Evolutionary conservation across 2,329 filamentous ascomycete genomes (phyloP), one percentile per base, ranked within the genome.

Genomic region (Apiospora arundinis): DNA sequence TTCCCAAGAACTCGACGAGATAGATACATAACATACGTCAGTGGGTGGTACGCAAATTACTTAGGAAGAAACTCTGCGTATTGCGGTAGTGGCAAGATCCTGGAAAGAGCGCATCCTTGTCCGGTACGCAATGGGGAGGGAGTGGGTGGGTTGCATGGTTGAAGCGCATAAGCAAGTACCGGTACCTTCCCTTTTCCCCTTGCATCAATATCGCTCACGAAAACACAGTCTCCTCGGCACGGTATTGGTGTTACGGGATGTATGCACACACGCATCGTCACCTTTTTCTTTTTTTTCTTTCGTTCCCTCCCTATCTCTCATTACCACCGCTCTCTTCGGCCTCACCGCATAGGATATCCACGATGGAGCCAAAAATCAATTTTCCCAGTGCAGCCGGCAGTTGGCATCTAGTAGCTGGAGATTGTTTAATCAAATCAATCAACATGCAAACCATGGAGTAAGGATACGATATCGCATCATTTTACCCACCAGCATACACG

Each of bases 41-140:
- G 56, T 63, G 32, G 56, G 56, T 63, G 56, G 56, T 23, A 63
- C 56, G 56, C 56, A 63, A 63, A 63, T 63, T 63, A 63, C 32
- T 32, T 40, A 63, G 56, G 40, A 63, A 63, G 18, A 63, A 32
- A 63, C 56, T 63, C 56, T 63, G 56, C 56, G 56, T 63, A 63
- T 63, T 63, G 56, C 32, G 56, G 56, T 63, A 63, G 56, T 63
- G 56, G 56, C 56, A 63, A 63, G 32, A 63, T 63, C 56, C 28
- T 28, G 56, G 56, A 63, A 63, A 40, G 32, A 4, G 32, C 56
- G 56, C n/a, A 63, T 23, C 56, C 56, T 32, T 63, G 56, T 40
- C 56, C 56, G 56, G 56, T 63, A 63, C 56, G 56, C 56, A 21
- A 63, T 32, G 37, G 28, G 18, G 37, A 40, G 56, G 12, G 56